Percentiles rank a stretch among this genome's conserved stretches.
Conservation (phyloP, 305 asterid species). For the Fraxinus greggii region DNA sequence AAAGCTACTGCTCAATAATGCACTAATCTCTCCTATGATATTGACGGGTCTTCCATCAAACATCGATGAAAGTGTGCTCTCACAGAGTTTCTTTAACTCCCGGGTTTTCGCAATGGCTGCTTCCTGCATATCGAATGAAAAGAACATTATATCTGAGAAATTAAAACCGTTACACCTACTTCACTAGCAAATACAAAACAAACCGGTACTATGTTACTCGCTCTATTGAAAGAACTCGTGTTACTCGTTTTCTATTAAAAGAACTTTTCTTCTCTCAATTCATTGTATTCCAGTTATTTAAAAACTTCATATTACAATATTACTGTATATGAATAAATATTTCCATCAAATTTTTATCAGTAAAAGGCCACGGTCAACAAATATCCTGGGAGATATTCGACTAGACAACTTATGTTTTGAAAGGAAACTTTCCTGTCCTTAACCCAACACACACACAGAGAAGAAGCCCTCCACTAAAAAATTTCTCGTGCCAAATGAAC, state of each 20-base stretch:
- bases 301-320: not conserved
- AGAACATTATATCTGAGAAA: not conserved
- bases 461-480: not conserved
- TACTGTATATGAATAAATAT: not conserved
- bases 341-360: not conserved
- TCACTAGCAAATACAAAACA: not conserved
- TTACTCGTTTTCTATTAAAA: not conserved
- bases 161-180: not conserved
- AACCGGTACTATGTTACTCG: not conserved
- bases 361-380: not conserved
- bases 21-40: slow-evolving; percentile 83
- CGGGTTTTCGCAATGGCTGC: slow-evolving; percentile 68
- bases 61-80: slow-evolving; percentile 65
- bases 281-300: not conserved
- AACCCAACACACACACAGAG: not conserved
- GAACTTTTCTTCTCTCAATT: not conserved
- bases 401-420: not conserved
- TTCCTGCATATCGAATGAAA: slow-evolving; percentile 54
- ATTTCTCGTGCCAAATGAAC: slow-evolving; percentile 26
- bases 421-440: not conserved
- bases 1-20: slow-evolving; percentile 59
- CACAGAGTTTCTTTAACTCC: slow-evolving; percentile 88
- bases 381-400: not conserved
- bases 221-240: not conserved
- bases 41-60: slow-evolving; percentile 93